These are phyloP conservation scores for Lachnellula subtilissima DNA, from an alignment of 2,329 filamentous ascomycete species.

Conservation along the genomic window DNA sequence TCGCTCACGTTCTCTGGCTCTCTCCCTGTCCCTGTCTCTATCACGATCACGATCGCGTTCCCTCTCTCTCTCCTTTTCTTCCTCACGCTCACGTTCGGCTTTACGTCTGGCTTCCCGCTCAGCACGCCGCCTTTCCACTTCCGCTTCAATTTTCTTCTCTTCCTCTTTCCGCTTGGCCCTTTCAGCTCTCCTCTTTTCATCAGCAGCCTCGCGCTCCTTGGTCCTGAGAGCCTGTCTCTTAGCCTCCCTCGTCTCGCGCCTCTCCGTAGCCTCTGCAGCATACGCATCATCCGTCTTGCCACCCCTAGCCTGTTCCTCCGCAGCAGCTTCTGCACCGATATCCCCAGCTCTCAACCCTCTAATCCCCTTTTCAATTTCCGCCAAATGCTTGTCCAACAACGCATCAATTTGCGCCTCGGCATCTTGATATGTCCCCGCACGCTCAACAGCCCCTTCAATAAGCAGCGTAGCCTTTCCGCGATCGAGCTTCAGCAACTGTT, in stretches of 20 bases:
- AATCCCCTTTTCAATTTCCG: constrained; percentile 64
- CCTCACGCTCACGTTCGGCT: constrained; percentile 18
- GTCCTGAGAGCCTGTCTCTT: constrained; percentile 43
- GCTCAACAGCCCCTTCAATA: constrained; percentile 72
- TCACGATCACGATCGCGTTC: constrained; percentile 28
- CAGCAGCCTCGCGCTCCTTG: constrained; percentile 41
- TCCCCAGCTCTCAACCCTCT: constrained; percentile 63
- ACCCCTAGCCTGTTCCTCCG: constrained; percentile 59
- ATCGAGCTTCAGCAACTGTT: constrained; percentile 66
- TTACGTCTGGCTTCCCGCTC: constrained; percentile 21
- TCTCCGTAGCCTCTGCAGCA: constrained; percentile 58
- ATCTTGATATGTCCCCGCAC: constrained; percentile 69
- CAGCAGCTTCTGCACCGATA: constrained; percentile 64
- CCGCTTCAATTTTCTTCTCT: constrained; percentile 18
- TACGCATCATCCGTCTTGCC: constrained; percentile 72
- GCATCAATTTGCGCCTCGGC: constrained; percentile 63
- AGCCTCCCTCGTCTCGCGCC: constrained; percentile 54
- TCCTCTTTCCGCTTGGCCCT: constrained; percentile 25
- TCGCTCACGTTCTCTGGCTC: constrained; percentile 26
- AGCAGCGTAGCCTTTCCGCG: constrained; percentile 69
- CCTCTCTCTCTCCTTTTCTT: constrained; percentile 12
- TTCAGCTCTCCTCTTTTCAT: constrained; percentile 38
- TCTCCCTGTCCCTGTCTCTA: constrained; percentile 31
- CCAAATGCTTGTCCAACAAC: constrained; percentile 58
- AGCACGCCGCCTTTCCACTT: constrained; percentile 5